A percentile compares a stretch with the other conserved stretches of the same genome.
Conservation (phyloP, 2,329 filamentous ascomycete species). For the Aquanectria penicillioides region DNA sequence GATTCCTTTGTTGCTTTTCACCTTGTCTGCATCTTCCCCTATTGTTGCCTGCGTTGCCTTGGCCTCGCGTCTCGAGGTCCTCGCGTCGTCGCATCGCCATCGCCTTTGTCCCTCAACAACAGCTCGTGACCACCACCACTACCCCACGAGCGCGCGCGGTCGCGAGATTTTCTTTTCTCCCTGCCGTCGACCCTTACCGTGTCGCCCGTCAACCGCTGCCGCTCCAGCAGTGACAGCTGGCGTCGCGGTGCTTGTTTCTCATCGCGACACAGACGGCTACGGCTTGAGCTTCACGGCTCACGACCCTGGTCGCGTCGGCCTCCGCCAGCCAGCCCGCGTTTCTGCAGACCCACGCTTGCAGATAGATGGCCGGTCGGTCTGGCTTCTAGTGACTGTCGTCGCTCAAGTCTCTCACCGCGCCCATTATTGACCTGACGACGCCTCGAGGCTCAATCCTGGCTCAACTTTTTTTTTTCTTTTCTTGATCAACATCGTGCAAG, state of each 20-base stretch:
- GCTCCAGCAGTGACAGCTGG: conserved; percentile 9
- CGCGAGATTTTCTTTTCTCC: conserved; percentile 4
- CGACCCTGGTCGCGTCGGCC: conserved; percentile 41
- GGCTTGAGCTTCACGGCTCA: conserved; percentile 24
- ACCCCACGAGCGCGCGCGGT: conserved; percentile 16
- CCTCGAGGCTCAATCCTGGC: conserved; percentile 22
- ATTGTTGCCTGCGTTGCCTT: conserved; percentile 26
- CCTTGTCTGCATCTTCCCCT: conserved; percentile 29
- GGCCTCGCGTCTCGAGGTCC: conserved; percentile 29
- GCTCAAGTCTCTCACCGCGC: conserved; percentile 23
- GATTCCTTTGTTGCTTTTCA: conserved; percentile 18
- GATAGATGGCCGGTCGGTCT: conserved; percentile 30
- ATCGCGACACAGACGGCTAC: conserved; percentile 26
- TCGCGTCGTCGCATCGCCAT: conserved; percentile 28
- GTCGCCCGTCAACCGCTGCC: conserved; percentile 6
- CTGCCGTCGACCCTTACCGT: conserved; percentile 5
- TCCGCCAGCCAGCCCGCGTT: conserved; percentile 29
- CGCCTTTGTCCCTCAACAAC: conserved; percentile 18
- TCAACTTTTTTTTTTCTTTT: conserved; percentile 23
- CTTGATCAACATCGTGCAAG: conserved; percentile 15
- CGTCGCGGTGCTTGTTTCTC: conserved; percentile 13
- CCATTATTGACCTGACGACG: conserved; percentile 18
- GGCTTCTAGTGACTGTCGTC: conserved; percentile 19
- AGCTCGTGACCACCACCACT: conserved; percentile 17
- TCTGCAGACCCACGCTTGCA: conserved; percentile 39